Evolutionary conservation across 192 early-diverging fungal species (phyloP).

Genomic region (Bifiguratus adelaidae): DNA sequence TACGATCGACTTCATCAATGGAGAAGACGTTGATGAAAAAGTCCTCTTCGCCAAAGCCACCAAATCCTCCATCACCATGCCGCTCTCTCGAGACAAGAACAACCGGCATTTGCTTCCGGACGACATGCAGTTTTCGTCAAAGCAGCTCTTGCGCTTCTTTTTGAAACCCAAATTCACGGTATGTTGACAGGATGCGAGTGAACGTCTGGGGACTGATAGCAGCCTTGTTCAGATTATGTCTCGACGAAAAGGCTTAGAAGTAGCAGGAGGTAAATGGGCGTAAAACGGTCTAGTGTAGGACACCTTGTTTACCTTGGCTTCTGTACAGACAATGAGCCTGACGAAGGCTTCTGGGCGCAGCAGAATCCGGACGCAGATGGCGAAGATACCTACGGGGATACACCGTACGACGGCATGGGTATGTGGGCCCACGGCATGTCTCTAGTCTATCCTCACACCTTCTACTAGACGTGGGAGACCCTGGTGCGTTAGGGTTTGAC

Average conservation of each 20-base stretch:
- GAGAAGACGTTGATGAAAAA: conserved; percentile 43
- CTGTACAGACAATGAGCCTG: too few species aligned
- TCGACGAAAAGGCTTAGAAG: neutral
- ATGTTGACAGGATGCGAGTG: conserved; percentile 9
- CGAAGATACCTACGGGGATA: too few species aligned
- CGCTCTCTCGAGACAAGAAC: conserved; percentile 23
- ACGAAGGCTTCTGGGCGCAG: too few species aligned
- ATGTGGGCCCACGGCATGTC: too few species aligned
- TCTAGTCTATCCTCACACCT: too few species aligned
- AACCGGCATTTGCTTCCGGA: conserved; percentile 65
- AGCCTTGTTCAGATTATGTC: neutral
- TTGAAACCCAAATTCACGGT: conserved; percentile 33
- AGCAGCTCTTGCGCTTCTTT: conserved; percentile 38
- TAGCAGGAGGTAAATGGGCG: neutral
- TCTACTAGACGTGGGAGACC: too few species aligned
- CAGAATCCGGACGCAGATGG: too few species aligned
- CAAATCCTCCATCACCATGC: conserved; percentile 37
- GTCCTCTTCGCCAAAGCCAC: conserved; percentile 58
- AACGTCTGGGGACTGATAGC: conserved; percentile 4
- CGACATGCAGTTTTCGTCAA: conserved; percentile 60
- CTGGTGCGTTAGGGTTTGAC: too few species aligned
- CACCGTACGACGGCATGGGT: too few species aligned
- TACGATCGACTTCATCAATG: conserved; percentile 52
- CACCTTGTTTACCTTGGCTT: too few species aligned
- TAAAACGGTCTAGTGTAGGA: too few species aligned